phyloP scores from a whole-genome alignment of 2,329 filamentous ascomycete species.

The Penicillium crustosum region DNA sequence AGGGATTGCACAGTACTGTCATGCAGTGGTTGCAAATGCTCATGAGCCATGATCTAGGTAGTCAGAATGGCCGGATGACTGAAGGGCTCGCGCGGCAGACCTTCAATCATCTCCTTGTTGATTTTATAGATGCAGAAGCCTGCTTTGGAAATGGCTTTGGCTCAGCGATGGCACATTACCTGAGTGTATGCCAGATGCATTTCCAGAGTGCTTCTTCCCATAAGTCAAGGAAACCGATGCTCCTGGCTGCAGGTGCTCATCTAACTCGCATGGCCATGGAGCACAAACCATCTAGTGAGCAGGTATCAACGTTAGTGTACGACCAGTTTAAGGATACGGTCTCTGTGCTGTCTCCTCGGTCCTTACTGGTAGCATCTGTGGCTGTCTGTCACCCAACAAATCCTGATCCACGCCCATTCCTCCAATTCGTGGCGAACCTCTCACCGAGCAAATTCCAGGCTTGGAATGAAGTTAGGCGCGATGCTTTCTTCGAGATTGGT shows the following conservation, averaged over 20 bases:
- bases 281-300: conserved; percentile 22
- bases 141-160: conserved; percentile 35
- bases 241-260: conserved; percentile 28
- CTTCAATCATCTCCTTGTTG: conserved; percentile 30
- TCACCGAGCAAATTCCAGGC: conserved; percentile 21
- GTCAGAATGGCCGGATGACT: conserved; percentile 24
- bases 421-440: conserved; percentile 29
- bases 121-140: conserved; percentile 37
- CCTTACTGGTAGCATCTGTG: conserved; percentile 31
- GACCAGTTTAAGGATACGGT: conserved; percentile 33
- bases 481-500: conserved; percentile 34
- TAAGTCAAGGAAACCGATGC: conserved; percentile 19
- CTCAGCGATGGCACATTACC: conserved; percentile 34
- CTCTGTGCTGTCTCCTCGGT: conserved; percentile 23
- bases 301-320: conserved; percentile 33
- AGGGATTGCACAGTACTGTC: conserved; percentile 36
- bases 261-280: conserved; percentile 30
- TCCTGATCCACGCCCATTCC: conserved; percentile 34
- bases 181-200: conserved; percentile 27
- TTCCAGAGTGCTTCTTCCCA: conserved; percentile 10
- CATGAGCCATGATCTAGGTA: conserved; percentile 29
- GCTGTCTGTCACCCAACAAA: conserved; percentile 41
- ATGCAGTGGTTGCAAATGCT: conserved; percentile 39
- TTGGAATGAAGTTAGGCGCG: conserved; percentile 24
- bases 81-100: conserved; percentile 20